A percentile compares a stretch with the other conserved stretches of the same genome.
Conservation (phyloP, 2,329 filamentous ascomycete species). For the Pseudogymnoascus sp. region DNA sequence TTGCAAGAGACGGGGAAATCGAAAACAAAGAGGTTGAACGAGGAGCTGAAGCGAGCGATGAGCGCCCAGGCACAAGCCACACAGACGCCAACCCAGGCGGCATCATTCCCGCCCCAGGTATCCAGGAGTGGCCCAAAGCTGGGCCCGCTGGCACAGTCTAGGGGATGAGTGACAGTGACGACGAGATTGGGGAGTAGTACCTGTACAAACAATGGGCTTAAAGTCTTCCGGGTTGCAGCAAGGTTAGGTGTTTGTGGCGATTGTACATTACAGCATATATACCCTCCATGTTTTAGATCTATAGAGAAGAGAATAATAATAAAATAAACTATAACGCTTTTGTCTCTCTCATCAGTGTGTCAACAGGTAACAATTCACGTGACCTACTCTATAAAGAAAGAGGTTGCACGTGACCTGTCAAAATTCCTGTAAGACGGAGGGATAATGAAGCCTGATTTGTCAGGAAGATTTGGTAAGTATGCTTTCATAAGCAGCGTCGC, state of each 20-base stretch:
- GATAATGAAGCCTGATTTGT: constrained; percentile 4
- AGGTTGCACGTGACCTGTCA: not conserved
- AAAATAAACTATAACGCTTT: not conserved
- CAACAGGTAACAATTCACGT: not conserved
- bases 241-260: not conserved
- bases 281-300: not conserved
- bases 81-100: not conserved
- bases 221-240: not conserved
- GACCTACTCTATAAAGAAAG: not conserved
- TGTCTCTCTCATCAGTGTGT: not conserved
- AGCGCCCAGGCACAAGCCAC: not conserved
- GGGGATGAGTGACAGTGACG: not conserved
- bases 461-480: not conserved
- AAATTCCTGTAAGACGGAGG: not conserved
- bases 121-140: not conserved
- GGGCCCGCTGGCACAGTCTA: not conserved
- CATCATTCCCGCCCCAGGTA: not conserved
- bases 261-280: not conserved
- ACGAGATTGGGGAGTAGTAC: not conserved
- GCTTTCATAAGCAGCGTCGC: not conserved
- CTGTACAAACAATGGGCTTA: not conserved
- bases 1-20: not conserved
- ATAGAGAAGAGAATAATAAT: not conserved
- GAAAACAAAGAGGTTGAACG: not conserved
- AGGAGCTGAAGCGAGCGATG: not conserved